phyloP scores from a whole-genome alignment of 2,329 filamentous ascomycete genomes.

The Cladophialophora chaetospira region DNA sequence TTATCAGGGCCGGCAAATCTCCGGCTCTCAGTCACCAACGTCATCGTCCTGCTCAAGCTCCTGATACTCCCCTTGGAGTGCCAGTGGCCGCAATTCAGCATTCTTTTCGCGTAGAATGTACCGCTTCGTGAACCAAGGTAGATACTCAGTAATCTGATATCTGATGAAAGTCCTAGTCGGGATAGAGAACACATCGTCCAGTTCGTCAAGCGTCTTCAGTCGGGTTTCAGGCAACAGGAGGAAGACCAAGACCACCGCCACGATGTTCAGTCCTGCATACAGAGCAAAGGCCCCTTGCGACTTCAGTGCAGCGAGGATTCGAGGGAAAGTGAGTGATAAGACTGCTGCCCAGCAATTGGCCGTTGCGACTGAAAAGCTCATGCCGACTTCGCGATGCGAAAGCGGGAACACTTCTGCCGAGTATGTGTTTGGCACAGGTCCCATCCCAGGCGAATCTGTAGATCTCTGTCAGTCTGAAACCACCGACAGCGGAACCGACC shows the following conservation, averaged over 20 bases:
- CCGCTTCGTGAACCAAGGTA: conserved; percentile 61
- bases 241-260: conserved; percentile 62
- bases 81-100: conserved; percentile 50
- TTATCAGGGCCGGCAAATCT: conserved; percentile 1
- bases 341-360: conserved; percentile 46
- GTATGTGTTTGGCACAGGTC: conserved; percentile 54
- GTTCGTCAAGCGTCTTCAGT: conserved; percentile 53
- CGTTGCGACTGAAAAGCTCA: conserved; percentile 45
- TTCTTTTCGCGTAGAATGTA: conserved; percentile 56
- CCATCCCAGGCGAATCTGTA: conserved; percentile 56
- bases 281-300: conserved; percentile 43
- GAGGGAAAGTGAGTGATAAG: conserved; percentile 43
- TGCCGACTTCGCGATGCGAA: conserved; percentile 54
- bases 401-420: conserved; percentile 59
- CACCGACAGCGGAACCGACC: no score
- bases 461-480: no score
- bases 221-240: conserved; percentile 57
- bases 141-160: conserved; percentile 56
- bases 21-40: not conserved
- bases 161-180: conserved; percentile 55
- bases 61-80: conserved; percentile 14
- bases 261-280: conserved; percentile 55
- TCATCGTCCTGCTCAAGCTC: conserved; percentile 26
- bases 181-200: conserved; percentile 49
- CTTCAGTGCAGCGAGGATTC: conserved; percentile 39